Evolutionary conservation across 331 rosid species (phyloP), one percentile per base, ranked within the genome.

Genomic region (Pyracantha coccinea): DNA sequence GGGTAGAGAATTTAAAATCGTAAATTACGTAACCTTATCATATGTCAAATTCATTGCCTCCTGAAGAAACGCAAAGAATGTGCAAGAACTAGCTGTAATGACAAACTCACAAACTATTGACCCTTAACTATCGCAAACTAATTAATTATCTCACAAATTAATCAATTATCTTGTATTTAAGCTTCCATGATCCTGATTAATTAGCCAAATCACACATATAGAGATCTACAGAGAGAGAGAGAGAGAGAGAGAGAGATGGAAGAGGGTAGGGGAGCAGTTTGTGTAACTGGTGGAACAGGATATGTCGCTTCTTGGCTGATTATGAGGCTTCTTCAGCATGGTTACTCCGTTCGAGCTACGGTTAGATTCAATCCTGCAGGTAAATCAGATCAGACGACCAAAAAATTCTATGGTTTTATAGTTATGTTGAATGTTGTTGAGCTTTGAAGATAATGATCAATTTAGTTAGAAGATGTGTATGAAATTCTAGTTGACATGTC

Each of bases 261-360:
- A 60, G 60, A 73, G 28, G 72, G 58, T 72, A 86, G 52, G 69
- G 88, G 88, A 14, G 75, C 52, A 72, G 82, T 84, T 19, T 84
- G 91, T 73, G 88, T 84, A 4, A 87, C 87, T 2, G 88, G 91
- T 5, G 91, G 87, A 29, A 72, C 85, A 2, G 91, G 91, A 8
- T 84, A 60, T n/a, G 41, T 87, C 31, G 91, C 70, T 21, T 87
- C 91, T 55, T 87, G 91, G 88, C 78, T 87, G 9, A 69, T 87
- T 59, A 78, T 75, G 80, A 82, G 79, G 44, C 87, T 87, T 19
- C 91, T 87, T 72, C 77, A 84, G 32, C 59, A 66, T 65, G 89
- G 87, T 23, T 80, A 84, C 61, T 64, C 66, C 24, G 82, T 87
- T 25, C 81, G 78, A 17, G 57, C 57, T 7, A 52, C 57, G 10